phyloP scores from a whole-genome alignment of 108 stramenopile species.

The Conticribra guillardii region DNA sequence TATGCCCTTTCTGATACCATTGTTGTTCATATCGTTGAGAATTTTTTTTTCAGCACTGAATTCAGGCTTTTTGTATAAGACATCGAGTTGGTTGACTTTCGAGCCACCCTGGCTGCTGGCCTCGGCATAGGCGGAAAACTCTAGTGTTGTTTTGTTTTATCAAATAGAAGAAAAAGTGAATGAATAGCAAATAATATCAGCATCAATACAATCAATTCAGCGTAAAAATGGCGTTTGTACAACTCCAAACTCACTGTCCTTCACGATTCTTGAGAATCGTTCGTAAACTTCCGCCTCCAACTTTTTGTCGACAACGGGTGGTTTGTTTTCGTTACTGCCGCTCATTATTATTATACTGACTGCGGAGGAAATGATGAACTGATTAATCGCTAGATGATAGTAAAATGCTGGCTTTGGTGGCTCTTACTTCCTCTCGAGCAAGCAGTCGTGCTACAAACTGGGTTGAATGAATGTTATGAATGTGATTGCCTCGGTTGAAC shows the following conservation, averaged over 20 bases:
- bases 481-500: too few species aligned
- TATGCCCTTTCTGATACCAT: constrained; percentile 36
- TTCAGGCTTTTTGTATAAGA: constrained; percentile 31
- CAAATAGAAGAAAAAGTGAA: neutral
- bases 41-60: constrained; percentile 38
- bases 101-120: neutral
- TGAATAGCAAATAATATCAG: too few species aligned
- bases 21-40: constrained; percentile 40
- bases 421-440: too few species aligned
- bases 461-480: too few species aligned
- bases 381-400: too few species aligned
- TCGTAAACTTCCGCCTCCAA: neutral
- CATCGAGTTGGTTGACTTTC: constrained; percentile 31
- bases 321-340: neutral
- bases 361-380: too few species aligned
- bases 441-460: too few species aligned
- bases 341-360: too few species aligned
- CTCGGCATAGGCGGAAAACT: neutral
- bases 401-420: too few species aligned
- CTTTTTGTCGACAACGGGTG: neutral
- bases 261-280: neutral
- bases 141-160: neutral
- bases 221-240: too few species aligned
- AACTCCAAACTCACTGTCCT: too few species aligned
- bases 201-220: too few species aligned